Evolutionary conservation across 2,329 filamentous ascomycete genomes (phyloP), one percentile per base, ranked within the genome.

Genomic region (Hypoxylon sp.): DNA sequence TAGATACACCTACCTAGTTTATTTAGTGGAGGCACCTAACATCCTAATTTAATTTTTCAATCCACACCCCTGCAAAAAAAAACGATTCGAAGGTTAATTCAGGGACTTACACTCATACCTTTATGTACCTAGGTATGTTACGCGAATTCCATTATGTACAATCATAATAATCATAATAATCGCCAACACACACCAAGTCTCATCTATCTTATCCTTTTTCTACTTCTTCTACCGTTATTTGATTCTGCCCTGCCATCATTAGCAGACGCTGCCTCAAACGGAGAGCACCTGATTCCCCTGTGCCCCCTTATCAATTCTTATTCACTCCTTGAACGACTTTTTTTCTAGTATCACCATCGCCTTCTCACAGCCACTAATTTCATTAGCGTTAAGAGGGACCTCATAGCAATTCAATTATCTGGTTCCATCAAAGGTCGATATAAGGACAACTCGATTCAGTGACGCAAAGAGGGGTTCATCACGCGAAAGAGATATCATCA

Each of bases 251-350:
- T 59, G n/a, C 56, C 56, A 51, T 52, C 35, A 51, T 19, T 44
- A 14, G 46, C 56, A 59, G 56, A 19, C 26, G 31, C 22, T 56
- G 9, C 51, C 52, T 63, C 39, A 56, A 50, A 29, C 8, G 8
- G 24, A 10, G 9, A 13, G 22, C 39, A 10, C 39, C 39, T 47
- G 54, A 56, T 48, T 33, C 29, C 17, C 17, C 22, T 44, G 22
- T 44, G 33, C 56, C 58, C 47, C 24, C 13, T 35, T 22, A 47
- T 17, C 50, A 6, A 31, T 51, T 65, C 55, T 55, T 44, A 54
- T 65, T 60, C 62, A 46, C 50, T 65, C 62, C 24, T 64, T 63
- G 47, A 42, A 33, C 50, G 26, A 17, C 26, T 14, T 61, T 44
- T 44, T 55, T 55, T n/a, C 29, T 14, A 46, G 48, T 35, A 35